Percentiles rank a stretch among this genome's conserved stretches.
These are phyloP conservation scores for Penicillium cinerascens DNA, from an alignment of 495 filamentous ascomycete genomes.

Conservation along the genomic window DNA sequence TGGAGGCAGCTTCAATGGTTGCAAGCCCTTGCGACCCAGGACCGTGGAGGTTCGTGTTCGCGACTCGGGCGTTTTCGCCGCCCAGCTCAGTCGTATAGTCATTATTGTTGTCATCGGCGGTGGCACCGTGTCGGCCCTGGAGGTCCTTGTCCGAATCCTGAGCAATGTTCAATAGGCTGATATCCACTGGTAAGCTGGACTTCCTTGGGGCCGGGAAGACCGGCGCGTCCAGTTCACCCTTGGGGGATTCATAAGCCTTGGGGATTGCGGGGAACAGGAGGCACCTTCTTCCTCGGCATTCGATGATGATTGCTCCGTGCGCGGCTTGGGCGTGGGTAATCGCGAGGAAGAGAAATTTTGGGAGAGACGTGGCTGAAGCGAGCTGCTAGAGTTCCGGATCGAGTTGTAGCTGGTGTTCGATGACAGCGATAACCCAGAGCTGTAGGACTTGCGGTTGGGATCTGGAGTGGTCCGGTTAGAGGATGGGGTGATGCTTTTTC, in stretches of 20 bases:
- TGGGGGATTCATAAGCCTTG: conserved; percentile 89
- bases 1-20: conserved; percentile 84
- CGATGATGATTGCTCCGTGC: conserved; percentile 51
- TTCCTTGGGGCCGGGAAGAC: conserved; percentile 63
- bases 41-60: conserved; percentile 36
- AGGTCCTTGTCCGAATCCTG: conserved; percentile 35
- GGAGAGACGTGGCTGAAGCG: conserved; percentile 68
- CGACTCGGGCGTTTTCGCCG: conserved; percentile 40
- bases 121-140: conserved; percentile 9
- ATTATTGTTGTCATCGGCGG: conserved; percentile 18
- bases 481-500: conserved; percentile 84
- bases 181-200: conserved; percentile 62
- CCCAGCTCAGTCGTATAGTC: conserved; percentile 18
- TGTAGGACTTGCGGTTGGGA: conserved; percentile 82
- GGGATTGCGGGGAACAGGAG: conserved; percentile 96
- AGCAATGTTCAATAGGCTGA: conserved; percentile 49
- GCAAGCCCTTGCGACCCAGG: conserved; percentile 66
- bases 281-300: conserved; percentile 77
- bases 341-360: conserved; percentile 68
- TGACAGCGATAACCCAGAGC: conserved; percentile 75
- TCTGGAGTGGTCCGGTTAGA: conserved; percentile 89
- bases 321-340: conserved; percentile 80
- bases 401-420: conserved; percentile 81
- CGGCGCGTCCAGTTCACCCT: conserved; percentile 61
- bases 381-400: conserved; percentile 65